Base-by-base conservation (phyloP, 306 rosid genomes). In the Calophaca sinica region DNA sequence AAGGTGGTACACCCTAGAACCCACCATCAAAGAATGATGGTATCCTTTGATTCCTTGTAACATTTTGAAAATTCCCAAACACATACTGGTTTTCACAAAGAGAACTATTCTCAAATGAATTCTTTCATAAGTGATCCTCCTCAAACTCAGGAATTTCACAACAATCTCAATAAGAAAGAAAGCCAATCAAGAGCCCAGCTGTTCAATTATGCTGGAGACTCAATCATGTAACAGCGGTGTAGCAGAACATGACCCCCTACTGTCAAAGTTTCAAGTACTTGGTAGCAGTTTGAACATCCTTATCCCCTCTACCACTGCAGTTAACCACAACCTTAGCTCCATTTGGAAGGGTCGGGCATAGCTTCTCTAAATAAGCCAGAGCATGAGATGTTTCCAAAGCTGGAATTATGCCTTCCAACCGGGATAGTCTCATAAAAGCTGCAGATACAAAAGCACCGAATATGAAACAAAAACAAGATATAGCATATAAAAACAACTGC, bases 331-430 rank as follows among this genome's bases (percentile, higher is more conserved):
- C 88, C 88, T 92, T 91, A 12, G 89, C 15, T 61, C 93, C 96
- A 28, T 87, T 68, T 0, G 96, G 88, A 57, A 94, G 96, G 48
- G 84, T 69, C 0, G 96, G 96, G 61, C 98, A 94, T 39, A 94
- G 87, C 85, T 87, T 82, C 83, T 94, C 98, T 6, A 91, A 50
- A 84, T 90, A 87, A 36, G 98, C 97, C 73, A 94, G 51, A 52
- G 97, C 98, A 88, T 94, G 97, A 67, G 96, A 94, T 41, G 98
- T 94, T 84, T 94, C 98, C 85, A 94, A 35, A 68, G 98, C 98
- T 28, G 97, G 96, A 80, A 90, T 91, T 53, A 94, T 94, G 73
- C 98, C 97, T 88, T 94, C 98, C 36, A 94, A 72, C 50, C 77
- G 83, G 0, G 97, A 90, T 53, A 90, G 45, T 66, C 96, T 86